Evolutionary conservation across 106 monocot genomes (phyloP), one percentile per base, ranked within the genome.

Genomic region (Cymbidium sinense): DNA sequence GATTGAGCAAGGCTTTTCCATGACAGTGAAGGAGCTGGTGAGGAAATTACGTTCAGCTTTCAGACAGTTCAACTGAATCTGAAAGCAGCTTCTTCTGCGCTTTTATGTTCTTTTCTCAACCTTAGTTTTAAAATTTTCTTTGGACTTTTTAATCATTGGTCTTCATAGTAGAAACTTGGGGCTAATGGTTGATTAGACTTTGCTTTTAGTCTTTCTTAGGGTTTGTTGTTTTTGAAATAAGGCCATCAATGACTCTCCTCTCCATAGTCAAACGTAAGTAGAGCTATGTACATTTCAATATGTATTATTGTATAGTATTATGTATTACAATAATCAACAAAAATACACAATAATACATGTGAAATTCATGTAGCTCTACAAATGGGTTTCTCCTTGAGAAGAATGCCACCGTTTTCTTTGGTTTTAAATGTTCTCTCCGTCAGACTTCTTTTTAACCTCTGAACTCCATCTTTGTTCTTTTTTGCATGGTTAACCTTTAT

Each of bases 21-120:
- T 76, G 76, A 76, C 52, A 31, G 33, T 35, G 44, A 76, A 76
- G 76, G 76, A 76, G 5, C 76, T 76, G 52, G 76, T 55, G 76
- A 51, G 34, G 33, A 76, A 76, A 18, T 7, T 76, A 25, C 19
- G 52, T 21, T 76, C 52, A 1, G 41, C 11, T 34, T 52, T 34
- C n/a, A 55, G 76, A 28, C 76, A 54, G 76, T 54, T 52, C 52
- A 55, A 2, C 11, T 75, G 47, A 75, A 33, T n/a, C n/a, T n/a
- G n/a, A n/a, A n/a, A 67, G 15, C 20, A 58, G 58, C 58, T 58
- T 58, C n/a, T 58, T 58, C 8, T 58, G 58, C 5, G 0, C 23
- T 58, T 6, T 58, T 23, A 23, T 23, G 23, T 23, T 5, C 21
- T 58, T 58, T 58, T 58, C 58, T 67, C 29, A 67, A 1, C 33